A percentile compares a stretch with the other conserved stretches of the same genome.
Conservation (phyloP, 495 filamentous ascomycete species). For the Corynascus novoguineensis region DNA sequence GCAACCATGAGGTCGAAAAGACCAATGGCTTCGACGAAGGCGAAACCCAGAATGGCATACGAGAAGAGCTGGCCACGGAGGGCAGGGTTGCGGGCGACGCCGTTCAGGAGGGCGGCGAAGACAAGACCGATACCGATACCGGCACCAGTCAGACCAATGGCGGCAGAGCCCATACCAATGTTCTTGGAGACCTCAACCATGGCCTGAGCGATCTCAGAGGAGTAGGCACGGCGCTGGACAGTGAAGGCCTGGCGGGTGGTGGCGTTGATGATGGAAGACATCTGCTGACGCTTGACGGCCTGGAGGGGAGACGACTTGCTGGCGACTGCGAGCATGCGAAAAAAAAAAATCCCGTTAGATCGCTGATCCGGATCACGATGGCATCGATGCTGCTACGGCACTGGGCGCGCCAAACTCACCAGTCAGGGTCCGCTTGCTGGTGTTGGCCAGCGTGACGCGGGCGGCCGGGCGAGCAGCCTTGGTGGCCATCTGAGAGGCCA, state of each 20-base stretch:
- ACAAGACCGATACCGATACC: conserved; percentile 91
- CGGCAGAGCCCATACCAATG: conserved; percentile 77
- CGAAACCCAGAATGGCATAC: conserved; percentile 90
- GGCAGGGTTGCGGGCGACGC: conserved; percentile 82
- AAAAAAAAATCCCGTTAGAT: conserved; percentile 17
- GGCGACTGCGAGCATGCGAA: conserved; percentile 27
- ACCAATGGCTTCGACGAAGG: conserved; percentile 90
- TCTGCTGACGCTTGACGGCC: conserved; percentile 64
- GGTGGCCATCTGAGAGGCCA: conserved; percentile 63
- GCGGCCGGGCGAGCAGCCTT: conserved; percentile 68
- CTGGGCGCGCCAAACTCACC: conserved; percentile 36
- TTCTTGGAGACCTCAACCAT: conserved; percentile 86
- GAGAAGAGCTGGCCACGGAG: conserved; percentile 88
- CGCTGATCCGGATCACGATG: conserved; percentile 1
- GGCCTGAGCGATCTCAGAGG: conserved; percentile 74
- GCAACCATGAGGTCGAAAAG: conserved; percentile 92
- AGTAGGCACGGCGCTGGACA: conserved; percentile 64
- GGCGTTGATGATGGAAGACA: conserved; percentile 57
- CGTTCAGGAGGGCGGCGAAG: conserved; percentile 78
- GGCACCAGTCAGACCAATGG: conserved; percentile 85
- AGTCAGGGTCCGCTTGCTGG: conserved; percentile 64
- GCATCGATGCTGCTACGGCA: background rate
- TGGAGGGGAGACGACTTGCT: conserved; percentile 47
- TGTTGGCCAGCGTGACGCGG: conserved; percentile 54
- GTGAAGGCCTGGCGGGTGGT: conserved; percentile 61